A percentile compares a stretch with the other conserved stretches of the same genome.
phyloP scores from a whole-genome alignment of 208 protist species.

The Leishmania mexicana region DNA sequence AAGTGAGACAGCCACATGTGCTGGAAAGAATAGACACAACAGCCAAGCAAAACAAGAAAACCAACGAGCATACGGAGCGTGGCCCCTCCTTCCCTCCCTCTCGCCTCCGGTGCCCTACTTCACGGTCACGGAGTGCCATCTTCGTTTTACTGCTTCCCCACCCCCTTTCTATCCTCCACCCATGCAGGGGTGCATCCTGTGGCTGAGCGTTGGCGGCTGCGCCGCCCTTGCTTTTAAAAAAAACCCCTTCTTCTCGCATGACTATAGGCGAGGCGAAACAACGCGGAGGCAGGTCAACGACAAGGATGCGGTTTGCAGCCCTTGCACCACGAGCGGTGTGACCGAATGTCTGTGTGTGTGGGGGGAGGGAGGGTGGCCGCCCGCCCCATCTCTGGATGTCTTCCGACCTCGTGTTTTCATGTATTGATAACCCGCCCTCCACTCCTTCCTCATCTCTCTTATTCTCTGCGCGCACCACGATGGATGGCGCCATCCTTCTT shows the following conservation, averaged over 20 bases:
- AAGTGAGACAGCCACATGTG: neutral
- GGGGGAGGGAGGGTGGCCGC: neutral
- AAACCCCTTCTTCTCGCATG: neutral
- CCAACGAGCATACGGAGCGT: neutral
- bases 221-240: neutral
- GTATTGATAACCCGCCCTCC: neutral
- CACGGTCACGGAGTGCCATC: neutral
- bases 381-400: neutral
- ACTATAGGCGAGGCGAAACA: neutral
- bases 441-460: neutral
- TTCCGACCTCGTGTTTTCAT: neutral
- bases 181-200: neutral
- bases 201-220: neutral
- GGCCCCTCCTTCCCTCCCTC: neutral
- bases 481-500: neutral
- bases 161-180: neutral
- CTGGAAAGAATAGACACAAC: neutral
- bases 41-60: neutral
- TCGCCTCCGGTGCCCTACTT: neutral
- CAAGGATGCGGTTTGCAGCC: neutral
- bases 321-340: neutral
- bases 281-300: neutral
- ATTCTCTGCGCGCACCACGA: neutral
- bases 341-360: neutral
- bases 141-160: neutral